Conservation (phyloP, 192 early-diverging fungal genomes). For the Cladochytrium replicatum region DNA sequence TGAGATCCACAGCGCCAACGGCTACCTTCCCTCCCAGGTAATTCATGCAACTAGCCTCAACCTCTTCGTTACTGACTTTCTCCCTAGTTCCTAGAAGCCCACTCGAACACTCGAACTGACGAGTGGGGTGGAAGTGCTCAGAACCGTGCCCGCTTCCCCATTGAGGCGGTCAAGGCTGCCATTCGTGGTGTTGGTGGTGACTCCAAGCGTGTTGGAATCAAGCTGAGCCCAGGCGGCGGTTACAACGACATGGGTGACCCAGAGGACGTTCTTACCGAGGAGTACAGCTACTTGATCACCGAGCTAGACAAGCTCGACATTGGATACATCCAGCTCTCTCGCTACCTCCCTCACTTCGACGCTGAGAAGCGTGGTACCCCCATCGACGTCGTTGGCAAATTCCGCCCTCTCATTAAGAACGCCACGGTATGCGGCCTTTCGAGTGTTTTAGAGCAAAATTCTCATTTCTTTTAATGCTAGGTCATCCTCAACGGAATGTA, state of each 20-base stretch:
- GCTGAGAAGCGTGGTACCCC: too few relatives aligned
- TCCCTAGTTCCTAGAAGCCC: slow-evolving; percentile 62
- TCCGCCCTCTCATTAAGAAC: too few relatives aligned
- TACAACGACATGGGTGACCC: slow-evolving; percentile 30
- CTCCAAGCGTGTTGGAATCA: slow-evolving; percentile 15
- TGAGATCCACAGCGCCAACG: slow-evolving; percentile 71
- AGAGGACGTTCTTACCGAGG: slow-evolving; percentile 2
- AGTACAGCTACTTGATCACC: slow-evolving; percentile 20
- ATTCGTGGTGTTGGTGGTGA: slow-evolving; percentile 8
- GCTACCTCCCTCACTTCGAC: too few relatives aligned
- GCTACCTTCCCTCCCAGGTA: slow-evolving; percentile 78
- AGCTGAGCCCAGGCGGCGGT: slow-evolving; percentile 10
- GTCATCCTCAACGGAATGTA: too few relatives aligned
- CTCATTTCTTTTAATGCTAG: too few relatives aligned
- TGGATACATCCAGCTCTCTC: slow-evolving; percentile 11
- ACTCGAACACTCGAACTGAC: slow-evolving; percentile 81
- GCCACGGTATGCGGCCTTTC: too few relatives aligned
- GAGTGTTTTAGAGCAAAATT: too few relatives aligned
- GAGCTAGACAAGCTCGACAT: slow-evolving; percentile 11
- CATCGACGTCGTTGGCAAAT: too few relatives aligned
- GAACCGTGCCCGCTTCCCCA: slow-evolving; percentile 68
- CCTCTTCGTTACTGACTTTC: neutral
- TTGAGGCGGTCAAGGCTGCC: slow-evolving; percentile 54
- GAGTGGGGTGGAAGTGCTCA: slow-evolving; percentile 83
- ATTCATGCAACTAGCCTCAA: neutral